Base-by-base conservation (phyloP, 306 rosid genomes). In the Cicer judaicum region DNA sequence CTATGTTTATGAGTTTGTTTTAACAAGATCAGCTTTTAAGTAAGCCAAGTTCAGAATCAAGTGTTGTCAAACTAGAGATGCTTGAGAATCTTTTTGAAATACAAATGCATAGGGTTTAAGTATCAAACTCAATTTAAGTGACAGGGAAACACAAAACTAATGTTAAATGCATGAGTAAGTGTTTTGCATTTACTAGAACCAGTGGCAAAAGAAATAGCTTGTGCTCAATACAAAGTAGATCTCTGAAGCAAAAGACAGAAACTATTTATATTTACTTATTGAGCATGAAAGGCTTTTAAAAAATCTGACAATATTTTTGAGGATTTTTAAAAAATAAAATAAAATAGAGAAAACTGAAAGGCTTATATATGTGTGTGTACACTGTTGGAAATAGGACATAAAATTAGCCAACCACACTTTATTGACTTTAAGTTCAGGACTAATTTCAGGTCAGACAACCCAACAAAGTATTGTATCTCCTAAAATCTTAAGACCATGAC, bases 361-460 rank as follows among this genome's bases (percentile, higher is more conserved):
- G 73, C 59, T 50, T 50, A 14, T 50, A 64, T 43, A 16, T 50
- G 61, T 43, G 61, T 38, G 39, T n/a, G 14, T 16, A 40, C 64
- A 74, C 50, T 2, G 64, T 59, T 34, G 19, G 16, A 44, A 50
- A 55, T 36, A 34, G 5, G 15, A 49, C 56, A 71, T 10, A 7
- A 76, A 77, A 56, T 21, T 50, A 72, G 64, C 50, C 76, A 53
- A 80, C 49, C 19, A 40, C 64, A 57, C 64, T 40, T 49, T 7
- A 43, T 73, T 76, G 71, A 55, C 75, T 63, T 77, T 14, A 72
- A 72, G 34, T 64, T 13, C 14, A 24, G 19, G 54, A 48, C 50
- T 49, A 56, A 8, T 41, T 59, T 76, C 81, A 60, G 19, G 60
- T 42, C 57, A 72, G 50, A 14, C 47, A 66, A 60, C 44, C 15